phyloP scores from a whole-genome alignment of 345 rosid genomes.

The Hypericum androsaemum region DNA sequence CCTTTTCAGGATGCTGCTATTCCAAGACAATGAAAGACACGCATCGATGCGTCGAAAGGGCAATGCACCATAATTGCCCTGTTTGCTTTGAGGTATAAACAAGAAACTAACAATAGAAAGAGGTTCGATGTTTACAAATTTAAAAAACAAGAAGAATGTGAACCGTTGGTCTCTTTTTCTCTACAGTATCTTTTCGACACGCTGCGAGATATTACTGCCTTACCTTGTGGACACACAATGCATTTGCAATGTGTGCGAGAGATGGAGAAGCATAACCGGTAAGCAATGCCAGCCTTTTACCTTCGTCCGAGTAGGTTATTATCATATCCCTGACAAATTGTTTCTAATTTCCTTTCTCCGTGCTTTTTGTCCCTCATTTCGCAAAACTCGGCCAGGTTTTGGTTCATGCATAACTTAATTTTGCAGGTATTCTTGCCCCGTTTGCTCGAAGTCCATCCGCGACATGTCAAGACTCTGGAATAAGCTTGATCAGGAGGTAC shows the following conservation, averaged over 20 bases:
- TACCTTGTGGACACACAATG: constrained; percentile 72
- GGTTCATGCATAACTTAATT: constrained; percentile 6
- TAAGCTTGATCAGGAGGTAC: constrained; percentile 78
- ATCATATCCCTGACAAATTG: too few species aligned
- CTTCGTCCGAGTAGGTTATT: too few species aligned
- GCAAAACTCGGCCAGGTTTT: too few species aligned
- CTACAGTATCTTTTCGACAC: constrained; percentile 71
- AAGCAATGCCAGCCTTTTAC: constrained; percentile 12
- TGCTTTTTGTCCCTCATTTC: constrained; percentile 1
- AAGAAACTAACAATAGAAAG: background rate
- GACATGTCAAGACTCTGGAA: constrained; percentile 70
- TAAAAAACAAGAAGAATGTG: too few species aligned
- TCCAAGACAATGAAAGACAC: constrained; percentile 37
- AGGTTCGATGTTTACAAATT: background rate
- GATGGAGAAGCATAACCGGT: constrained; percentile 56
- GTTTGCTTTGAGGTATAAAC: constrained; percentile 53
- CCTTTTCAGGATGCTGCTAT: constrained; percentile 50
- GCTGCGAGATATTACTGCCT: constrained; percentile 41
- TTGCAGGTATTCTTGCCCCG: constrained; percentile 70
- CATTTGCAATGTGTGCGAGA: constrained; percentile 63
- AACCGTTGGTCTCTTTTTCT: background rate
- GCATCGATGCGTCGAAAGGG: constrained; percentile 55
- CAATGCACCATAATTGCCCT: constrained; percentile 65
- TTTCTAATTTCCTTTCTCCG: background rate
- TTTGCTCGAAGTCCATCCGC: constrained; percentile 73